A percentile compares a stretch with the other conserved stretches of the same genome.
Conservation (phyloP, 2,329 filamentous ascomycete genomes). For the Aspergillus proliferans region DNA sequence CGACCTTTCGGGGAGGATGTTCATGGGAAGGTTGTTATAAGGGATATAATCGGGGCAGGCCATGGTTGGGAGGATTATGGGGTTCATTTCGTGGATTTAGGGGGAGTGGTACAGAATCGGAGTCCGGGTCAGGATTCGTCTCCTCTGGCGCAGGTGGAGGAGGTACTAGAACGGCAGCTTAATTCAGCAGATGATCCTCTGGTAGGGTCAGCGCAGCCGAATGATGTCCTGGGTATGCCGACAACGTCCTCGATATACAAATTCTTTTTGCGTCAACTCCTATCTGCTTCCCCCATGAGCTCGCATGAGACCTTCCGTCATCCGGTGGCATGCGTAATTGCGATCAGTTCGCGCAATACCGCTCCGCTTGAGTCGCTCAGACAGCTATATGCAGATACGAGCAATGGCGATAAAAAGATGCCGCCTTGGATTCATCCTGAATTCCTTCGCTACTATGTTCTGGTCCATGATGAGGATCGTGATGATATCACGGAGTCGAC, state of each 20-base stretch:
- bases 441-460: slow-evolving; percentile 89
- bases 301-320: slow-evolving; percentile 92
- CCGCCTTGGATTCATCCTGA: slow-evolving; percentile 86
- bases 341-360: slow-evolving; percentile 82
- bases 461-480: slow-evolving; percentile 92
- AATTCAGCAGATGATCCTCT: slow-evolving; percentile 61
- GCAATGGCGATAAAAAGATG: slow-evolving; percentile 63
- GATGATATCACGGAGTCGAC: slow-evolving; percentile 90
- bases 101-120: slow-evolving; percentile 31
- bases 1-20: slow-evolving; percentile 86
- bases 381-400: slow-evolving; percentile 78
- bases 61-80: slow-evolving; percentile 83
- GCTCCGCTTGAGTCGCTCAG: slow-evolving; percentile 81
- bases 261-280: slow-evolving; percentile 72
- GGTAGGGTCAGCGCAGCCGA: slow-evolving; percentile 21
- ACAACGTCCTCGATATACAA: slow-evolving; percentile 73
- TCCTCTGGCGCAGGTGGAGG: slow-evolving; percentile 60
- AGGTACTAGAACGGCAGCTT: slow-evolving; percentile 72
- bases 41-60: slow-evolving; percentile 83
- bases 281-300: slow-evolving; percentile 71
- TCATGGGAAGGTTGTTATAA: slow-evolving; percentile 78
- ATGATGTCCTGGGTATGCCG: slow-evolving; percentile 24
- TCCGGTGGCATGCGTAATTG: slow-evolving; percentile 88
- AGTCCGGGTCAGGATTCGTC: slow-evolving; percentile 28
- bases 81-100: slow-evolving; percentile 72